A percentile compares a stretch with the other conserved stretches of the same genome.
phyloP scores from a whole-genome alignment of 495 filamentous ascomycete species.

The Penicillium parvum region DNA sequence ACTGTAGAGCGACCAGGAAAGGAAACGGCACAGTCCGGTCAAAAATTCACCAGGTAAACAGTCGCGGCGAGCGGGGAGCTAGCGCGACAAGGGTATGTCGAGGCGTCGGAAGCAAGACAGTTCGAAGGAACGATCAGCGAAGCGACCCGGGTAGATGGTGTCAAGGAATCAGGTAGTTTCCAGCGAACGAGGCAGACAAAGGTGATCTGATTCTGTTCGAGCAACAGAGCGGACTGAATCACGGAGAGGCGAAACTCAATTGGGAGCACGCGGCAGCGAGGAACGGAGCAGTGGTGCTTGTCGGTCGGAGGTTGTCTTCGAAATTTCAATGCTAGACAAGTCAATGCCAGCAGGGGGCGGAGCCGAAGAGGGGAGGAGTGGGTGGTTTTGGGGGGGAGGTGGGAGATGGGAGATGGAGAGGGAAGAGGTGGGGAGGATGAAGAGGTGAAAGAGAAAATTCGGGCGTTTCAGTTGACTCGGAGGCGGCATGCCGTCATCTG shows the following conservation, averaged over 20 bases:
- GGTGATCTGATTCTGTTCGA: background rate
- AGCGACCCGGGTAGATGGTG: background rate
- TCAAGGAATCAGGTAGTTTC: background rate
- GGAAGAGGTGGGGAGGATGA: slow-evolving; percentile 21
- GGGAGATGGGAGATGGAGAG: too few relatives aligned
- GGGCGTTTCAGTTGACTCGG: slow-evolving; percentile 19
- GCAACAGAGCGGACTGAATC: background rate
- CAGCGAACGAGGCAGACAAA: slow-evolving; percentile 11
- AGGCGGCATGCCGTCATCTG: slow-evolving; percentile 32
- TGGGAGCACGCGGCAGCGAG: slow-evolving; percentile 7
- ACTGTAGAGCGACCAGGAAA: background rate
- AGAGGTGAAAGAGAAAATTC: slow-evolving; percentile 34
- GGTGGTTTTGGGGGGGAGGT: slow-evolving; percentile 28
- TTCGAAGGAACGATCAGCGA: background rate
- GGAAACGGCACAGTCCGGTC: background rate
- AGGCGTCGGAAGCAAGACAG: background rate
- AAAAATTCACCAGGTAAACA: background rate
- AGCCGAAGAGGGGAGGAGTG: slow-evolving; percentile 31
- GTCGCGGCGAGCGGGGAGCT: background rate
- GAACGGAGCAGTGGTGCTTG: slow-evolving; percentile 10
- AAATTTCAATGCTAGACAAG: slow-evolving; percentile 46
- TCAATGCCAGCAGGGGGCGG: slow-evolving; percentile 48
- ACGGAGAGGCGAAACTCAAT: slow-evolving; percentile 21
- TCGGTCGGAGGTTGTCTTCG: slow-evolving; percentile 17
- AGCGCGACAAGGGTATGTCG: background rate